phyloP scores from a whole-genome alignment of 129 eudicot genomes.

The Chrysanthemum seticuspe region DNA sequence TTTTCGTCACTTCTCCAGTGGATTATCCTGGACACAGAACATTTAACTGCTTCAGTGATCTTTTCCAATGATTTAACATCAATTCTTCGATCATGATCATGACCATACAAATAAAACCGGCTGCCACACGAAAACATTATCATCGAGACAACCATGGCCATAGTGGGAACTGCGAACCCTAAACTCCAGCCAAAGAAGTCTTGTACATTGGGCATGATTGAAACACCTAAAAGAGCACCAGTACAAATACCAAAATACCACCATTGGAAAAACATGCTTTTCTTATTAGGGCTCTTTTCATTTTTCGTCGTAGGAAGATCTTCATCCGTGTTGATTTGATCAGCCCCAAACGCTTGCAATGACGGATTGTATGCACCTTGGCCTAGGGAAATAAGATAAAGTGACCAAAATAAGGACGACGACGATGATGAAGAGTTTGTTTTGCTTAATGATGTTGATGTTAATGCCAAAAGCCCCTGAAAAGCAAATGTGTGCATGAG shows the following conservation, averaged over 20 bases:
- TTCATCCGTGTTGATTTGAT: conserved; percentile 62
- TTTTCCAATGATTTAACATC: conserved; percentile 33
- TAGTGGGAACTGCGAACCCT: conserved; percentile 86
- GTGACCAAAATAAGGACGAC: conserved; percentile 53
- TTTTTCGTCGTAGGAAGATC: conserved; percentile 50
- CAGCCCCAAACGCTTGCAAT: conserved; percentile 90
- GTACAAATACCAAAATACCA: conserved; percentile 94
- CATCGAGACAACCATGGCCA: conserved; percentile 62
- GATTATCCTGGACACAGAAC: conserved; percentile 33
- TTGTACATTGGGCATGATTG: conserved; percentile 80
- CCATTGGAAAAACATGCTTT: conserved; percentile 84
- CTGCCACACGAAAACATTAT: conserved; percentile 59
- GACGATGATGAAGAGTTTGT: conserved; percentile 41
- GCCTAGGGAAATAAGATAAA: conserved; percentile 78
- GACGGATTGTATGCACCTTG: conserved; percentile 94
- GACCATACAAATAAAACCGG: conserved; percentile 45
- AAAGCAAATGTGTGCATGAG: not conserved
- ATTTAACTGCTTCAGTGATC: conserved; percentile 38
- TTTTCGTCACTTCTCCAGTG: conserved; percentile 18
- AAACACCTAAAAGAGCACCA: conserved; percentile 85
- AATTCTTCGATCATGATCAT: conserved; percentile 16
- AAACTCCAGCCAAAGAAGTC: conserved; percentile 90
- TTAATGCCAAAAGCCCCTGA: conserved; percentile 84
- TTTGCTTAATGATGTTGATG: conserved; percentile 64
- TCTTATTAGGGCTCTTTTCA: conserved; percentile 36